Percentiles rank a stretch among this genome's conserved stretches.
Evolutionary conservation across 805 yeast genomes (phyloP).

Genomic region (Wickerhamiella slavikovae): DNA sequence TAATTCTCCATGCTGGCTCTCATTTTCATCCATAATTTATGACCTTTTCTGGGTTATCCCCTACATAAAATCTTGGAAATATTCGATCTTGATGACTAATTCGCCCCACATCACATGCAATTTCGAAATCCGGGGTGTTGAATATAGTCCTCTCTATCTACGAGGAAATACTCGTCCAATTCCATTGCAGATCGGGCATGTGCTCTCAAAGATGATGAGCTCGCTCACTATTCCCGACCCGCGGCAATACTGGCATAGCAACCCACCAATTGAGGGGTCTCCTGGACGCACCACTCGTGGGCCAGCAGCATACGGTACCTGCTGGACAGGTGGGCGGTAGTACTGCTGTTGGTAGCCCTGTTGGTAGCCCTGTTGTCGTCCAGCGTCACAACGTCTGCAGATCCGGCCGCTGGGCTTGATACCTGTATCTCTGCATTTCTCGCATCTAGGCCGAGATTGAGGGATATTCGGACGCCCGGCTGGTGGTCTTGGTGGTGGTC

Average conservation of each 20-base stretch:
- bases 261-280: slow-evolving; percentile 59
- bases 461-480: not conserved
- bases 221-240: slow-evolving; percentile 39
- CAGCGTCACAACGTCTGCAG: slow-evolving; percentile 55
- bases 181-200: slow-evolving; percentile 28
- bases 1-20: not conserved
- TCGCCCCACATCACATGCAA: too few relatives aligned
- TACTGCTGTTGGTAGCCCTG: too few relatives aligned
- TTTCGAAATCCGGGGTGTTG: not conserved
- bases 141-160: not conserved
- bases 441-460: not conserved
- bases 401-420: slow-evolving; percentile 34
- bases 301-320: slow-evolving; percentile 14
- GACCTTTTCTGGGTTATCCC: too few relatives aligned
- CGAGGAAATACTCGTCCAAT: not conserved
- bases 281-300: slow-evolving; percentile 40
- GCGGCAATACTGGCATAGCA: slow-evolving; percentile 23
- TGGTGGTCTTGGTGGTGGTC: not conserved
- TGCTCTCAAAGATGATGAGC: slow-evolving; percentile 37
- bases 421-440: slow-evolving; percentile 56
- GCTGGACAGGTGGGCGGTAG: not conserved
- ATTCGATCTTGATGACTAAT: too few relatives aligned
- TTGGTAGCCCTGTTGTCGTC: too few relatives aligned
- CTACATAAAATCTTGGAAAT: too few relatives aligned
- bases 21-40: too few relatives aligned